A percentile compares a stretch with the other conserved stretches of the same genome.
These are phyloP conservation scores for Entomortierella lignicola DNA, from an alignment of 192 early-diverging fungal genomes.

Conservation along the genomic window DNA sequence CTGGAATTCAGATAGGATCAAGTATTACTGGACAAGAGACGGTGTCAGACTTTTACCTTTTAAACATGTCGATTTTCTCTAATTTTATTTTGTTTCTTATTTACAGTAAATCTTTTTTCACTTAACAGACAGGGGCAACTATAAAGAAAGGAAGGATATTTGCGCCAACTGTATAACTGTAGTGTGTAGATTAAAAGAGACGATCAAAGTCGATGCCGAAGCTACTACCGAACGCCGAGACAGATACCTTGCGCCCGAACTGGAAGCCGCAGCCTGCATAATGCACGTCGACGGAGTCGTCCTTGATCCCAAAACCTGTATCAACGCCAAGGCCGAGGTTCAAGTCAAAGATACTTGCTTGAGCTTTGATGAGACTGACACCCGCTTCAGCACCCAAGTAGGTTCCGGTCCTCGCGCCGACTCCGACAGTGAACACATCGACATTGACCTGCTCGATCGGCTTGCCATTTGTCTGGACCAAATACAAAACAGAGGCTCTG, in stretches of 20 bases:
- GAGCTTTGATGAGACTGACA: conserved; percentile 1
- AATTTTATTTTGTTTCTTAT: too few relatives aligned
- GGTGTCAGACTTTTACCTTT: conserved; percentile 1
- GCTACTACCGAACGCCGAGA: conserved; percentile 6
- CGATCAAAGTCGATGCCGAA: conserved; percentile 4
- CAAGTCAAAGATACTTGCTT: conserved; percentile 1
- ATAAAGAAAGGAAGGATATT: too few relatives aligned
- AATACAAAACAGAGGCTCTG: not conserved
- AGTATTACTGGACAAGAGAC: conserved; percentile 27
- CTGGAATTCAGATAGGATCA: conserved; percentile 42
- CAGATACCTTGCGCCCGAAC: conserved; percentile 3
- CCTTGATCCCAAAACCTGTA: not conserved
- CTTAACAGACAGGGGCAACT: too few relatives aligned
- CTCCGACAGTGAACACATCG: not conserved
- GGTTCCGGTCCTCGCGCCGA: not conserved
- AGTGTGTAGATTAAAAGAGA: not conserved
- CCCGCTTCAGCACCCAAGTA: not conserved
- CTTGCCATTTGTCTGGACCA: not conserved
- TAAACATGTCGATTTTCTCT: too few relatives aligned
- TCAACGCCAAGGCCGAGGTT: conserved; percentile 3
- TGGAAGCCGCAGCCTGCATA: conserved; percentile 2
- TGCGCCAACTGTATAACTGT: not conserved
- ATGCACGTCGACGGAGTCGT: not conserved
- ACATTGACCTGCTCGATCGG: conserved; percentile 8
- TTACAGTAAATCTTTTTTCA: too few relatives aligned